A percentile compares a stretch with the other conserved stretches of the same genome.
These are phyloP conservation scores for Pichia rugopelliculosa DNA, from an alignment of 805 yeast genomes.

Conservation along the genomic window DNA sequence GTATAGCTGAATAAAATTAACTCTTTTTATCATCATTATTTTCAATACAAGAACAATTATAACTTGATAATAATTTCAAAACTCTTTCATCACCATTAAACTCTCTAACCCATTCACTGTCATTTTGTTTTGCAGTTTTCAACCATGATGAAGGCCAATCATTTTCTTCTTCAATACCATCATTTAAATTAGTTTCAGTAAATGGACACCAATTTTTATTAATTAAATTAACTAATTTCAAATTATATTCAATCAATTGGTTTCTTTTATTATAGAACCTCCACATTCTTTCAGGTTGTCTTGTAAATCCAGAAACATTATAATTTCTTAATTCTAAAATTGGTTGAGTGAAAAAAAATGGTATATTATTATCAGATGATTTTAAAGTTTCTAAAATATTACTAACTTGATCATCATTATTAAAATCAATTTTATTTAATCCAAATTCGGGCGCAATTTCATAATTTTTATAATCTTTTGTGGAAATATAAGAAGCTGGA, in stretches of 20 bases:
- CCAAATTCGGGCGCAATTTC: slow-evolving; percentile 56
- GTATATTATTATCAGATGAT: slow-evolving; percentile 32
- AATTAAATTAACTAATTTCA: slow-evolving; percentile 20
- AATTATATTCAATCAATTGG: slow-evolving; percentile 31
- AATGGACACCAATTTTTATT: slow-evolving; percentile 48
- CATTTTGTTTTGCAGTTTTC: slow-evolving; percentile 58
- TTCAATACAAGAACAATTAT: slow-evolving; percentile 18
- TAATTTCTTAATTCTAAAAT: slow-evolving; percentile 69
- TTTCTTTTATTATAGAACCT: slow-evolving; percentile 69
- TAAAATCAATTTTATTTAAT: slow-evolving; percentile 4
- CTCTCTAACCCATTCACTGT: slow-evolving; percentile 85
- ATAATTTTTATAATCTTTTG: slow-evolving; percentile 49
- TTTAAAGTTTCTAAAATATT: slow-evolving; percentile 23
- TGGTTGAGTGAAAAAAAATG: slow-evolving; percentile 70
- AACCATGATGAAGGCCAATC: slow-evolving; percentile 92
- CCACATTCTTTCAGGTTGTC: slow-evolving; percentile 67
- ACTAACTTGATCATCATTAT: slow-evolving; percentile 1
- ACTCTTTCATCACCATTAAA: slow-evolving; percentile 65
- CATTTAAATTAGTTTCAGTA: slow-evolving; percentile 33
- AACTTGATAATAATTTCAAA: slow-evolving; percentile 43
- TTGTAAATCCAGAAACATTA: slow-evolving; percentile 69
- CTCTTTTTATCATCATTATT: slow-evolving; percentile 10
- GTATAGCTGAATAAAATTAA: not conserved
- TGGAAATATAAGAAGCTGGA: slow-evolving; percentile 51
- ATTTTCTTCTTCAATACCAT: slow-evolving; percentile 55